phyloP scores from a whole-genome alignment of 441 rosid species.

The Bruguiera hainesii region DNA sequence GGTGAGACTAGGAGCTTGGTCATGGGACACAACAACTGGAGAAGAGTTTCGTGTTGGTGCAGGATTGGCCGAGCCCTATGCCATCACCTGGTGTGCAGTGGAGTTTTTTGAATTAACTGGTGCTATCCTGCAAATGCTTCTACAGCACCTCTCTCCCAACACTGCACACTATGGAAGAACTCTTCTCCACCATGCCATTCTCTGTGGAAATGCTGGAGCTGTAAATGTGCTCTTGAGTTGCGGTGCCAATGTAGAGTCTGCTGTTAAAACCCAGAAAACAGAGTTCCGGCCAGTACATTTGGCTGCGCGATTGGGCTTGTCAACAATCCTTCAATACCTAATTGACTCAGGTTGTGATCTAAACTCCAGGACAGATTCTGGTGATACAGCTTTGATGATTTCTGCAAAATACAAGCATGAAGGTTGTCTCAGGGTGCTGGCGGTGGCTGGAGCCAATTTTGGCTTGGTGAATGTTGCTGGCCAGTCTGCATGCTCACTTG shows the following conservation, averaged over 20 bases:
- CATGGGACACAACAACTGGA: conserved; percentile 83
- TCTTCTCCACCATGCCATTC: conserved; percentile 92
- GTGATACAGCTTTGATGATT: conserved; percentile 77
- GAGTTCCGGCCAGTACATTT: conserved; percentile 74
- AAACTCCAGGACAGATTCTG: conserved; percentile 64
- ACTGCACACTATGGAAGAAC: conserved; percentile 67
- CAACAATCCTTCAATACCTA: conserved; percentile 51
- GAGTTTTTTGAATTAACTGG: conserved; percentile 91
- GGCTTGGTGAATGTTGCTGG: conserved; percentile 50
- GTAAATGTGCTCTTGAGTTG: conserved; percentile 57
- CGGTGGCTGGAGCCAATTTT: conserved; percentile 82
- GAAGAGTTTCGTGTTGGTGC: conserved; percentile 97
- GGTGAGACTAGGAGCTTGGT: conserved; percentile 94
- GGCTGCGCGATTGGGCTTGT: conserved; percentile 67
- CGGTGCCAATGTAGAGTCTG: conserved; percentile 59
- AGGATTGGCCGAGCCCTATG: conserved; percentile 92
- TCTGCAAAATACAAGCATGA: conserved; percentile 57
- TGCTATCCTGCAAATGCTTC: conserved; percentile 61
- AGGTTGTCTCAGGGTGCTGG: conserved; percentile 56
- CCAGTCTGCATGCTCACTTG: conserved; percentile 49
- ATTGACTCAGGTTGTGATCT: conserved; percentile 58
- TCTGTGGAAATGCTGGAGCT: conserved; percentile 75
- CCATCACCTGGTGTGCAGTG: conserved; percentile 88
- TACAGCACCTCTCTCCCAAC: conserved; percentile 42
- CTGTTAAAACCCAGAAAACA: conserved; percentile 46